Evolutionary conservation across 805 yeast genomes (phyloP).

Genomic region (Candida verbasci): DNA sequence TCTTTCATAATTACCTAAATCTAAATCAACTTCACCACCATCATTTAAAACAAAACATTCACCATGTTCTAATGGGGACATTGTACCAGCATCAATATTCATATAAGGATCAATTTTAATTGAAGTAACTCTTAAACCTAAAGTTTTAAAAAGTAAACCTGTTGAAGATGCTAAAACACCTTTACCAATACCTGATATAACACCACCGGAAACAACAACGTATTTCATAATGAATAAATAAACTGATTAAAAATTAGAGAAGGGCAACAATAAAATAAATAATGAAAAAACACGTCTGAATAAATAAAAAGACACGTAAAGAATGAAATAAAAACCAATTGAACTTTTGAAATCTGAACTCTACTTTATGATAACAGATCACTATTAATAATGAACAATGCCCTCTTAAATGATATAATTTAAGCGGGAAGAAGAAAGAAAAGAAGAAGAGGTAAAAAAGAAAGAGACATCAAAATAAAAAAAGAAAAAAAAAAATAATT

Average conservation of each 20-base stretch:
- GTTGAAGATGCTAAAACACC: conserved; percentile 98
- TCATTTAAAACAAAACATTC: conserved; percentile 97
- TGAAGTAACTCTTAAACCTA: conserved; percentile 92
- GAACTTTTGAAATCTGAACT: too few relatives aligned
- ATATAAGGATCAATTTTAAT: conserved; percentile 98
- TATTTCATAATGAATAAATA: conserved; percentile 63
- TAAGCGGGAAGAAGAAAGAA: conserved; percentile 47
- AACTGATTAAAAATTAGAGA: background rate
- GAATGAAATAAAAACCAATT: too few relatives aligned
- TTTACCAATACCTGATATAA: conserved; percentile 97
- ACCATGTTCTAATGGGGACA: conserved; percentile 99
- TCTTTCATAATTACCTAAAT: conserved; percentile 96
- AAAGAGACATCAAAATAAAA: conserved; percentile 8
- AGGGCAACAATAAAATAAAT: conserved; percentile 1
- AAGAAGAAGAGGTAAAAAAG: conserved; percentile 8
- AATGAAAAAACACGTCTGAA: conserved; percentile 1
- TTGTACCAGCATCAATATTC: conserved; percentile 99
- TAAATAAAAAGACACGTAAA: background rate
- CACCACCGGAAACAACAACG: conserved; percentile 99
- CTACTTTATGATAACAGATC: too few relatives aligned
- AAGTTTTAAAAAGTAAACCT: conserved; percentile 87
- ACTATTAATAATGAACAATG: conserved; percentile 15
- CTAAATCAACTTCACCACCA: conserved; percentile 99
- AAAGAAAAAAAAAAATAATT: conserved; percentile 7
- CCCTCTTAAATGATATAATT: conserved; percentile 39